Evolutionary conservation across 495 filamentous ascomycete species (phyloP), one percentile per base, ranked within the genome.

Genomic region (Aspergillus incahuasiensis): DNA sequence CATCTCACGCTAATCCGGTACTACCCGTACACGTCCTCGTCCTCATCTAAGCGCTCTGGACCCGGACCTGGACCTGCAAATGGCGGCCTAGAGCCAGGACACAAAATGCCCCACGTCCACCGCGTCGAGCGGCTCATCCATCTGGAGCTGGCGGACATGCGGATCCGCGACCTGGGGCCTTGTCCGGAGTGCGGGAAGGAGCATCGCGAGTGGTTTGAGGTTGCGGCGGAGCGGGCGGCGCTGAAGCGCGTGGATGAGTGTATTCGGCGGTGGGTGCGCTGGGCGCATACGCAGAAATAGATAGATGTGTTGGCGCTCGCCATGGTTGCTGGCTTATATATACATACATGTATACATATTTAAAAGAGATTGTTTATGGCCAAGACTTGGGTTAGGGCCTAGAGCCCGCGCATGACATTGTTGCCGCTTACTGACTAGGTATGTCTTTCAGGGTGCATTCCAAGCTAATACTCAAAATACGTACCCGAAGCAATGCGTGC

Each of bases 121-220:
- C 88, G 89, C 47, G 91, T 97, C 13, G 94, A 98, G 73, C 75
- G 88, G 5, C 71, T 98, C 46, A 91, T 97, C 52, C 94, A 98
- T 66, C 69, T 97, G 20, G 94, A 99, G 74, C 78, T 99, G 22
- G 77, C 74, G 5, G 87, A 86, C 28, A 74, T 82, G 49, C 81
- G 87, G 15, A 73, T 90, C 9, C 79, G 83, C 64, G 81, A 91
- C 32, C 74, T 86, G 67, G 82, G 85, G 16, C 78, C 78, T 42
- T 99, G 94, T 66, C 69, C 74, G 7, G 81, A 81, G 7, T 99
- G 94, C 67, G 91, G 92, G 11, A 90, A 85, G 68, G 86, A 89
- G 61, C 95, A 99, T 71, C 76, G 84, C 35, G 94, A 99, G 69
- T 99, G 94, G 94, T 97, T 99, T 69, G 91, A 94, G 69, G 83